Conservation (phyloP, 257 asterid genomes). For the Cynanchum wilfordii region DNA sequence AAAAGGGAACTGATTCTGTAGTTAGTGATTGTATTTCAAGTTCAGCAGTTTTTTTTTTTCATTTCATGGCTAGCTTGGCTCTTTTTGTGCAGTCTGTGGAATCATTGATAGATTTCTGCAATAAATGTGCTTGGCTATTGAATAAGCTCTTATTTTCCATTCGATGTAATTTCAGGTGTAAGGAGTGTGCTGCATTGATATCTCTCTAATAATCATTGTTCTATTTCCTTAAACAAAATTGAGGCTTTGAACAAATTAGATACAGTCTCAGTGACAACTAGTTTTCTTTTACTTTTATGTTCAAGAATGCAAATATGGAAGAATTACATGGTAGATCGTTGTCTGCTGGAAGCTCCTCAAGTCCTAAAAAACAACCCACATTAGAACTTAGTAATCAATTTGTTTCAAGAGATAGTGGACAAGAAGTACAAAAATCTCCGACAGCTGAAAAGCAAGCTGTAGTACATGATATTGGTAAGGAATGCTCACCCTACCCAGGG, state of each 20-base stretch:
- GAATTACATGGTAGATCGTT: constrained; percentile 16
- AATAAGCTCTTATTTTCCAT: constrained; percentile 2
- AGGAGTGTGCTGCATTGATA: constrained; percentile 5
- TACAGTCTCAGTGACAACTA: constrained; percentile 1
- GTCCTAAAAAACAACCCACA: constrained; percentile 20
- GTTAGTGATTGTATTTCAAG: neutral
- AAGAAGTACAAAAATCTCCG: constrained; percentile 17
- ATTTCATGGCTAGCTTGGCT: too few relatives aligned
- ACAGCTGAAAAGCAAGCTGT: constrained; percentile 18
- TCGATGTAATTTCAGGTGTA: constrained; percentile 9
- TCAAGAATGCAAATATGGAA: constrained; percentile 22
- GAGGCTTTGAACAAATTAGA: constrained; percentile 1
- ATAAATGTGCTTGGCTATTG: neutral
- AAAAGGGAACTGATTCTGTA: neutral
- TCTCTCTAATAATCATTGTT: neutral
- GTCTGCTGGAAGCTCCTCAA: constrained; percentile 14
- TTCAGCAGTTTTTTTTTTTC: neutral
- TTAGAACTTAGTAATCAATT: constrained; percentile 13
- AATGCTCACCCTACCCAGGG: constrained; percentile 12
- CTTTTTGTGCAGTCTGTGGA: neutral
- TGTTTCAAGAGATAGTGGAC: constrained; percentile 12
- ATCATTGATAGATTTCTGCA: neutral
- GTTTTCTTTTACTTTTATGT: neutral
- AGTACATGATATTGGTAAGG: constrained; percentile 29
- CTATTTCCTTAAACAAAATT: neutral